These are phyloP conservation scores for Batkoa obscura DNA, from an alignment of 371 early-diverging fungal species.

Conservation along the genomic window DNA sequence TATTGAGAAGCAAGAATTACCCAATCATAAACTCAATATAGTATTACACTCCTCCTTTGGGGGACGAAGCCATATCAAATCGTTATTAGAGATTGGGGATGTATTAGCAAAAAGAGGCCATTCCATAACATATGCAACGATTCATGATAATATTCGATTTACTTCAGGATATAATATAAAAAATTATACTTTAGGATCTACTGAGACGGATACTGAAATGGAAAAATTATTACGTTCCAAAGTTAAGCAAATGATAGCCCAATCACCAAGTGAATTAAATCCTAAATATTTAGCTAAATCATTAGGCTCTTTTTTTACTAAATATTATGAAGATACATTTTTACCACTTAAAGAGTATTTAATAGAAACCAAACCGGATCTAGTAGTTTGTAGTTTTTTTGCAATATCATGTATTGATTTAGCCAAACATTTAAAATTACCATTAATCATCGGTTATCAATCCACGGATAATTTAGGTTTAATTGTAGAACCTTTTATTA, in stretches of 20 bases:
- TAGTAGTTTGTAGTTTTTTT: slow-evolving; percentile 1
- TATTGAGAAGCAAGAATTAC: too few relatives aligned
- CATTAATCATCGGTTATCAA: neutral
- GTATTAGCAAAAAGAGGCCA: neutral
- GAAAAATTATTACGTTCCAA: neutral
- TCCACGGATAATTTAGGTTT: too few relatives aligned
- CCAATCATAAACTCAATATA: neutral
- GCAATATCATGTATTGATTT: neutral
- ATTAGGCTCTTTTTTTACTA: too few relatives aligned
- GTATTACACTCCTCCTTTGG: neutral
- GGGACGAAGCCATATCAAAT: neutral
- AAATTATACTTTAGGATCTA: too few relatives aligned
- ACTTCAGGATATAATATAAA: too few relatives aligned
- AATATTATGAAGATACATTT: neutral
- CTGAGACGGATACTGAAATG: neutral
- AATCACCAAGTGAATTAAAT: neutral
- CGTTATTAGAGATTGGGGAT: neutral
- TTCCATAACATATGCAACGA: neutral
- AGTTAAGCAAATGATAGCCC: neutral
- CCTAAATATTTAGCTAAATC: neutral
- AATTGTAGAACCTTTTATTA: too few relatives aligned
- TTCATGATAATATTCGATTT: neutral
- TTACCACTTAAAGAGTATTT: neutral
- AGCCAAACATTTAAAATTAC: neutral
- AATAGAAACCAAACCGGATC: neutral